Evolutionary conservation across 1,284 basidiomycete genomes (phyloP), one percentile per base, ranked within the genome.

Genomic region (Austroboletus novae-zelandiae): DNA sequence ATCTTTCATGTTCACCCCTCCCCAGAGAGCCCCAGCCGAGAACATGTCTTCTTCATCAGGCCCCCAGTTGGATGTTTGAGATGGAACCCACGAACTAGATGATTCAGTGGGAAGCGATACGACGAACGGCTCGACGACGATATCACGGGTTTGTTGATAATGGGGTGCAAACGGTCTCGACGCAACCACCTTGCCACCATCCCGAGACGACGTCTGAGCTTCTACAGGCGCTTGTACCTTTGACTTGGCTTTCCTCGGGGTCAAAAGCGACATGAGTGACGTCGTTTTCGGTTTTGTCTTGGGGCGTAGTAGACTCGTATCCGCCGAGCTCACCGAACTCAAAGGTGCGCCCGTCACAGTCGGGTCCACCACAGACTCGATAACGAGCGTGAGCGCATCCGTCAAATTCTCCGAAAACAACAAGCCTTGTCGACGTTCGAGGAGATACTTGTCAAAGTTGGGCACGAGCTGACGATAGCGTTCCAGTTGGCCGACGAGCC

Each of bases 331-430:
- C 60, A 50, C 27, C 51, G 49, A 39, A 59, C 54, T 18, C 54
- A 55, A 31, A 48, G 52, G n/a, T 47, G 56, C n/a, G 56, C 50
- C 36, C 59, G 44, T 32, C 35, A 60, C 58, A n/a, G 61, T 60
- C 4, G 69, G 57, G 46, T 83, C 77, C 30, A 75, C 72, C 6
- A 68, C 71, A 27, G 86, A 69, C 53, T 91, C 87, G 47, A 92
- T 71, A 34, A 78, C 79, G 40, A 91, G 74, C 42, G 76, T 87
- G 57, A 98, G 75, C 2, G 94, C 95, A 61, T 98, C 96, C 17
- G 86, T 91, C 30, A 98, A 72, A 64, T 96, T 95, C 69, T 98
- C 95, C 2, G 89, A 89, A 68, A 96, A 97, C 23, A 97, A 73
- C 17, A 99, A 74, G 3, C 95, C 94, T 63, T 90, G 87, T 34